Evolutionary conservation across 2,329 filamentous ascomycete genomes (phyloP), one percentile per base, ranked within the genome.

Genomic region (Sordariomycetes sp.): DNA sequence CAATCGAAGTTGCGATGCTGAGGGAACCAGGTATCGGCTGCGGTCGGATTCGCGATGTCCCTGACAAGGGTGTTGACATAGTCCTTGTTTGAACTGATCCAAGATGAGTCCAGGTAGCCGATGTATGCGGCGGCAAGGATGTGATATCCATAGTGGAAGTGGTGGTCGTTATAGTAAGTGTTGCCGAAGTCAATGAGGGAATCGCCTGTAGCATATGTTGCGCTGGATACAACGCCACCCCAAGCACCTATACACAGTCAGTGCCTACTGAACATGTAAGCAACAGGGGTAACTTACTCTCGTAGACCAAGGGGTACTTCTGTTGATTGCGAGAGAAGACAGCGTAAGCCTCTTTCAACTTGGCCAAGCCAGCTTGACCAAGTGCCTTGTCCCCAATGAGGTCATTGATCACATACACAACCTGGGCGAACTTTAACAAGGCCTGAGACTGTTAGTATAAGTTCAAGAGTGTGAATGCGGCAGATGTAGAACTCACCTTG

Each of bases 1-100:
- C 86, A 95, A 58, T 96, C 92, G 50, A 95, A 96, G 36, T 68
- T 75, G 32, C 92, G 75, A 39, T 72, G 88, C 45, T 86, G 80
- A 0, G 90, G 88, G 56, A 93, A 96, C 46, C 76, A 76, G 17
- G 68, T 64, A 51, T 94, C 88, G n/a, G 69, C 53, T 3, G 66
- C 51, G 44, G 73, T 79, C 0, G 87, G 79, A 56, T 94, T 94
- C 30, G 87, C 81, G 32, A 72, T 59, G 44, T 98, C 92, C 38
- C 92, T 81, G 31, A 92, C 79, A 31, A 98, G 68, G 42, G 74
- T 76, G 54, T 95, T 86, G 43, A 95, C 79, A 61, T 80, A 96
- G 19, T 74, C 78, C 48, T 75, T 77, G 57, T 94, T 93, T 12
- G 65, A 63, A n/a, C 63, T 42, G n/a, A 90, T 58, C 88, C 88